phyloP scores from a whole-genome alignment of 352 stramenopile genomes.

The Thalassiosira oceanica region DNA sequence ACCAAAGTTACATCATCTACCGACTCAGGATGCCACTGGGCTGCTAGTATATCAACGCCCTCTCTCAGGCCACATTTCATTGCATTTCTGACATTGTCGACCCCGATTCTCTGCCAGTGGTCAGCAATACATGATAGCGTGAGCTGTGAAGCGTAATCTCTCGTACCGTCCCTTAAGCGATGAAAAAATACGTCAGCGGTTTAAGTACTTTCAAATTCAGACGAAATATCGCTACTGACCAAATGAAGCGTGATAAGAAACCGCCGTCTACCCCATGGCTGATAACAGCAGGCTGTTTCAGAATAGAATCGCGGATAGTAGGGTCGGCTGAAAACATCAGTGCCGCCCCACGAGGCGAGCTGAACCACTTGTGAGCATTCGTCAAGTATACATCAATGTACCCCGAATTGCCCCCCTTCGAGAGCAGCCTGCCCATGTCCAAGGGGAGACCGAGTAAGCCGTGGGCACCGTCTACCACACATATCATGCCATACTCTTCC shows the following conservation, averaged over 20 bases:
- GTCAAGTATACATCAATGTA: conserved; percentile 88
- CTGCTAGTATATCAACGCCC: conserved; percentile 69
- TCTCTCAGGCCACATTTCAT: conserved; percentile 83
- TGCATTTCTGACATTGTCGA: conserved; percentile 67
- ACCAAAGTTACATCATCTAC: conserved; percentile 73
- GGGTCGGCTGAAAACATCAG: conserved; percentile 81
- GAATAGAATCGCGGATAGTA: conserved; percentile 62
- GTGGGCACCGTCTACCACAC: conserved; percentile 91
- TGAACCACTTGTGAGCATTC: conserved; percentile 95
- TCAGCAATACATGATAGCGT: conserved; percentile 84
- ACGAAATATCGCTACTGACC: too few relatives aligned
- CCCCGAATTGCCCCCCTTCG: conserved; percentile 3
- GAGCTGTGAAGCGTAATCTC: conserved; percentile 89
- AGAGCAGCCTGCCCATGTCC: conserved; percentile 60
- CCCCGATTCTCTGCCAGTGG: conserved; percentile 81
- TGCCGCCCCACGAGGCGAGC: conserved; percentile 84
- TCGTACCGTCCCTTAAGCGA: conserved; percentile 87
- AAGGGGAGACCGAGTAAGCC: conserved; percentile 85
- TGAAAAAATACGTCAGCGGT: too few relatives aligned
- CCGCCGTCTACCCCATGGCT: conserved; percentile 88
- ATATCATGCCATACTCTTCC: conserved; percentile 60
- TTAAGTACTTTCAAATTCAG: too few relatives aligned
- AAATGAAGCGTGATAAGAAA: conserved; percentile 90
- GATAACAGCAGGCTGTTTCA: conserved; percentile 82
- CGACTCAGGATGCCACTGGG: conserved; percentile 69